These are phyloP conservation scores for Phytopythium kandeliae DNA, from an alignment of 352 stramenopile genomes.

Conservation along the genomic window DNA sequence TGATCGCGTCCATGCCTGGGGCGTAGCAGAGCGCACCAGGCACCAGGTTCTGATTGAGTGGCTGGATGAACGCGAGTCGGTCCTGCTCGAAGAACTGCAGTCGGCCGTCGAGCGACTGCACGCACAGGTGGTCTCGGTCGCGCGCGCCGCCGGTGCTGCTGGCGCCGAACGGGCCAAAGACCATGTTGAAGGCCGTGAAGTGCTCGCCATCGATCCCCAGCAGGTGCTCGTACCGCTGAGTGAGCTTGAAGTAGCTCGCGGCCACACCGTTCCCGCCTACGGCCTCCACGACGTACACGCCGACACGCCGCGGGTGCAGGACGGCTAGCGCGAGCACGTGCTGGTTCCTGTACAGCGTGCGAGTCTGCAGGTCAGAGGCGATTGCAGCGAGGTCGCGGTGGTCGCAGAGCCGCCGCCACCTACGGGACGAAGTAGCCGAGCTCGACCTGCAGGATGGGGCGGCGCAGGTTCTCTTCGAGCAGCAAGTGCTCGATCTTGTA, in stretches of 20 bases:
- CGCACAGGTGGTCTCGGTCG: constrained; percentile 79
- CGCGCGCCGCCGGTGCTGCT: constrained; percentile 8
- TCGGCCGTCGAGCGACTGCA: constrained; percentile 88
- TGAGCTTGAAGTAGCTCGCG: constrained; percentile 81
- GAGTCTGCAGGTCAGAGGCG: not conserved
- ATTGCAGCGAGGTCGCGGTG: too few species aligned
- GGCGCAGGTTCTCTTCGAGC: constrained; percentile 80
- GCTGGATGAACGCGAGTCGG: constrained; percentile 79
- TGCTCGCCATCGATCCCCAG: constrained; percentile 86
- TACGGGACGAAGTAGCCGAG: constrained; percentile 83
- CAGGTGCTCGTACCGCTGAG: constrained; percentile 79
- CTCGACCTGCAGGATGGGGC: constrained; percentile 83
- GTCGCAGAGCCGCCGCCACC: constrained; percentile 6
- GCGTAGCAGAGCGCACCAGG: constrained; percentile 82
- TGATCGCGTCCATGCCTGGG: constrained; percentile 67
- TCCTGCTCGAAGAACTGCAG: constrained; percentile 93
- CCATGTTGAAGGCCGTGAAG: constrained; percentile 91
- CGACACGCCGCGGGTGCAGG: constrained; percentile 76
- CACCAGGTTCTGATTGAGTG: constrained; percentile 77
- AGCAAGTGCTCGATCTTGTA: constrained; percentile 89
- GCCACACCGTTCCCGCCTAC: constrained; percentile 68
- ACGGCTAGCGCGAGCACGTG: constrained; percentile 68
- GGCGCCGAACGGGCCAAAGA: constrained; percentile 68
- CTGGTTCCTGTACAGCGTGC: constrained; percentile 33
- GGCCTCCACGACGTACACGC: constrained; percentile 77